Evolutionary conservation across 495 filamentous ascomycete species (phyloP), one percentile per base, ranked within the genome.

Genomic region (Neurospora tetrasperma): DNA sequence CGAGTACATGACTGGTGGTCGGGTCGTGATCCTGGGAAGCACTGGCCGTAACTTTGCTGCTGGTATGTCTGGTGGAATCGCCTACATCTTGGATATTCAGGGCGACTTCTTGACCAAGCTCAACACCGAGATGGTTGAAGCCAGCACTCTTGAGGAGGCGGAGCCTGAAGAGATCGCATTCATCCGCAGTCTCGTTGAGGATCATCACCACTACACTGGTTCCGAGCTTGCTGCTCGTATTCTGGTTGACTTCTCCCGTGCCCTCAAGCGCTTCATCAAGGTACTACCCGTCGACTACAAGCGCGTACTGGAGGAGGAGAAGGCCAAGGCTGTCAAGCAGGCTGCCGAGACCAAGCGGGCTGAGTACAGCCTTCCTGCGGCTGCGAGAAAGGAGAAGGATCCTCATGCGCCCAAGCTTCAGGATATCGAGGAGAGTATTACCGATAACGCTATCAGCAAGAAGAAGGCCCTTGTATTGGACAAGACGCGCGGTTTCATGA

Each of bases 41-140:
- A 97, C 93, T 78, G 96, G 96, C n/a, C 96, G 96, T 75, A 99
- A 99, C 87, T 99, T 99, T 78, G 96, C 96, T 78, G 96, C 96
- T 73, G 96, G 96, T 85, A 99, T 99, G 96, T 98, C 94, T 78
- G 96, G 96, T 77, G 96, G 96, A 85, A 98, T 99, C 83, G 95
- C 96, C 42, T 99, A 99, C 75, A 89, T 98, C 71, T 88, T 99
- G 20, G 96, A 99, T 77, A 91, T 96, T 84, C 89, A 95, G 79
- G 88, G 92, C 72, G 93, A 98, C 84, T 98, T 98, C 86, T 84
- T 90, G 80, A 89, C 91, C 70, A 98, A 98, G 87, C 92, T 98
- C 83, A 99, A 99, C 85, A 90, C 89, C 80, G 96, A 99, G 84
- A 98, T 99, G 96, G 96, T 99, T 74, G 95, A 98, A 81, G 89